These are phyloP conservation scores for Trichophyton schoenleinii DNA, from an alignment of 2,329 filamentous ascomycete genomes.

Conservation along the genomic window DNA sequence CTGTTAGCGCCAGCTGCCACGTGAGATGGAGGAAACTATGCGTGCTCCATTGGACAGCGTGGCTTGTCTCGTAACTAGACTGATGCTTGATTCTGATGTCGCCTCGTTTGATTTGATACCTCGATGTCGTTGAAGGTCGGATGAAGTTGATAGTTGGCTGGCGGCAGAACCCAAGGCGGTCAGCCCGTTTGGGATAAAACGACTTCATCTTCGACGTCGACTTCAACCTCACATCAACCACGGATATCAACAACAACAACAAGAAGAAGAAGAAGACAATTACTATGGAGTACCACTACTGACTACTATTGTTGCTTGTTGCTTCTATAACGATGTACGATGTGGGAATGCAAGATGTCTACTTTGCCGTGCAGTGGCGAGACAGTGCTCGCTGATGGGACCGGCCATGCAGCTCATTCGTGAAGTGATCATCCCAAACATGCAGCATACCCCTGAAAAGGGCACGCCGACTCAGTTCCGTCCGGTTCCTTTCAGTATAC, in stretches of 20 bases:
- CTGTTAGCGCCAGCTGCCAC: constrained; percentile 3
- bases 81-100: neutral
- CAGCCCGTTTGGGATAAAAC: neutral
- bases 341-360: neutral
- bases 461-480: neutral
- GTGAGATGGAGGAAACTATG: neutral
- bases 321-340: too few species aligned
- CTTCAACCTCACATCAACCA: too few species aligned
- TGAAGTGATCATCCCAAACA: neutral
- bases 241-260: neutral
- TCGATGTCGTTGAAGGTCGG: neutral
- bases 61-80: neutral
- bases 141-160: neutral
- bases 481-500: neutral
- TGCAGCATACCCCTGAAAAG: neutral
- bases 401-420: neutral
- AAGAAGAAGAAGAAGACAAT: neutral
- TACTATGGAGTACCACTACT: neutral
- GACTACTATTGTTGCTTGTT: too few species aligned
- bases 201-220: neutral
- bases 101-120: neutral
- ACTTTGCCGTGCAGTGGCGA: neutral
- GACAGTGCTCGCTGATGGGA: neutral
- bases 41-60: neutral
- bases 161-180: neutral